Percentiles rank a stretch among this genome's conserved stretches.
Conservation (phyloP, 495 filamentous ascomycete species). For the Cairneyella variabilis region DNA sequence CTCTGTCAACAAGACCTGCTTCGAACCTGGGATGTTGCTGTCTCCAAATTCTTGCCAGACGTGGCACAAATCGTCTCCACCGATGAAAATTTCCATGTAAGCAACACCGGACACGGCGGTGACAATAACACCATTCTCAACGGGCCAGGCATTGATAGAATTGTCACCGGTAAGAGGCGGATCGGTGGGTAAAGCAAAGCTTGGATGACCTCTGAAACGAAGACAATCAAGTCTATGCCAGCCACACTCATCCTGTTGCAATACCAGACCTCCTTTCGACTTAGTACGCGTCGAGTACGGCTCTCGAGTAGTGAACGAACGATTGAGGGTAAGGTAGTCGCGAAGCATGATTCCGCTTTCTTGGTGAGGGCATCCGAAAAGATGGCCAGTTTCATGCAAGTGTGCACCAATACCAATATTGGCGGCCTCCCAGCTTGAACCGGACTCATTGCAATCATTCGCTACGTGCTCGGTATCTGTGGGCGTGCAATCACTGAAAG, state of each 20-base stretch:
- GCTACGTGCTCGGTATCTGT: conserved; percentile 78
- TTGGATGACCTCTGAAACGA: conserved; percentile 85
- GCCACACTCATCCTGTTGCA: conserved; percentile 71
- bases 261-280: conserved; percentile 69
- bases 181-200: conserved; percentile 82
- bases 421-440: conserved; percentile 87
- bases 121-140: conserved; percentile 75
- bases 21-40: conserved; percentile 53
- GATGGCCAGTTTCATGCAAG: conserved; percentile 81
- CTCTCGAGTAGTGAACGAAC: conserved; percentile 75
- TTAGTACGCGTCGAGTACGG: conserved; percentile 81
- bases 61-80: conserved; percentile 71
- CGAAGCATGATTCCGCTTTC: conserved; percentile 84
- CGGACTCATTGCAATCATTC: conserved; percentile 79
- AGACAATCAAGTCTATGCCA: conserved; percentile 90
- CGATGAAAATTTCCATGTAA: conserved; percentile 74
- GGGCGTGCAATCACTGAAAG: conserved; percentile 82
- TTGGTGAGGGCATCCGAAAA: conserved; percentile 84
- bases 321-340: conserved; percentile 78
- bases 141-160: conserved; percentile 83
- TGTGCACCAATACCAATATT: conserved; percentile 91
- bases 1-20: conserved; percentile 70
- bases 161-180: conserved; percentile 59
- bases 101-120: conserved; percentile 79
- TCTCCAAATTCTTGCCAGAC: conserved; percentile 77